Conservation (phyloP, 768 basidiomycete species). For the Leccinum variicolor region DNA sequence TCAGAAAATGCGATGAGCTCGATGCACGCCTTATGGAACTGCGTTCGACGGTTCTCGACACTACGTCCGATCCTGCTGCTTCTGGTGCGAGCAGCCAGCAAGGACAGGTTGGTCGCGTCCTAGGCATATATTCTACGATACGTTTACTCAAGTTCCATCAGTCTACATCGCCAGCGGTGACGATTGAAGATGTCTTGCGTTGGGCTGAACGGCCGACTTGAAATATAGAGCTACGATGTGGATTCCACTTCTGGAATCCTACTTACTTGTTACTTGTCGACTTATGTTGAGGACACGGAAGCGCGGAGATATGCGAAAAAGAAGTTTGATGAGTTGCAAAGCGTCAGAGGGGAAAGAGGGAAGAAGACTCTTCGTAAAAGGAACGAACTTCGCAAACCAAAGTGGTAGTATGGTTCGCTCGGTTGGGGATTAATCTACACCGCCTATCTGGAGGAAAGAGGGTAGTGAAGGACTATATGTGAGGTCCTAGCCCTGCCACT, state of each 20-base stretch:
- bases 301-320: slow-evolving; percentile 85
- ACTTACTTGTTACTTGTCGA: too few species aligned
- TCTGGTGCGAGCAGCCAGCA: slow-evolving; percentile 2
- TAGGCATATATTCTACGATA: not conserved
- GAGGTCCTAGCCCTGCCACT: not conserved
- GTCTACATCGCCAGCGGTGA: slow-evolving; percentile 12
- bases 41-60: slow-evolving; percentile 30
- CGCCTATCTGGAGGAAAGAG: slow-evolving; percentile 2
- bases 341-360: slow-evolving; percentile 63
- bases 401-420: slow-evolving; percentile 51
- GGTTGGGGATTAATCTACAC: slow-evolving; percentile 5
- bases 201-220: slow-evolving; percentile 54
- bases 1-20: slow-evolving; percentile 69
- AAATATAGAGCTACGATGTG: not conserved
- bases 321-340: slow-evolving; percentile 81
- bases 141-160: slow-evolving; percentile 1
- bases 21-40: slow-evolving; percentile 61
- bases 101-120: slow-evolving; percentile 16
- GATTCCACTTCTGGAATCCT: too few species aligned
- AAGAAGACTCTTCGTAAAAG: slow-evolving; percentile 66
- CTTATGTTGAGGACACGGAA: slow-evolving; percentile 73
- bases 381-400: slow-evolving; percentile 57
- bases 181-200: slow-evolving; percentile 42
- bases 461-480: not conserved
- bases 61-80: not conserved